Conservation (phyloP, 306 rosid genomes). For the Lotus japonicus region DNA sequence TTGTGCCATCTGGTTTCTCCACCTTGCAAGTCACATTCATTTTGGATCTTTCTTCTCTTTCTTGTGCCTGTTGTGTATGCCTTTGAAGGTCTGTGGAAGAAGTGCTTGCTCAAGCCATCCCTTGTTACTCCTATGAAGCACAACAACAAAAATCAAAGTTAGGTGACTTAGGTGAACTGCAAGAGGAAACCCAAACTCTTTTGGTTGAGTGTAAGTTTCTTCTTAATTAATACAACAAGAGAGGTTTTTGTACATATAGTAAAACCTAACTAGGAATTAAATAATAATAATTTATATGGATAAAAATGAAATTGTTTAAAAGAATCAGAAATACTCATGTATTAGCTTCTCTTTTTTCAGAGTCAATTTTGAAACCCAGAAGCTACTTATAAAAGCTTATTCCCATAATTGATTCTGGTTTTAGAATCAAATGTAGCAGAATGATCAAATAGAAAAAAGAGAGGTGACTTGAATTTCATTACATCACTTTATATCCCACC, state of each 20-base stretch:
- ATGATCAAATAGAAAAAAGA: neutral
- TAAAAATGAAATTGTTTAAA: neutral
- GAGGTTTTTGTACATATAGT: neutral
- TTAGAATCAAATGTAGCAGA: too few relatives aligned
- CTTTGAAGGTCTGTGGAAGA: slow-evolving; percentile 94
- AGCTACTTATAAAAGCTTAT: too few relatives aligned
- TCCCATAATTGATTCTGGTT: too few relatives aligned
- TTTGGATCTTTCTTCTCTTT: slow-evolving; percentile 88
- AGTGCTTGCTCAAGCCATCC: slow-evolving; percentile 93
- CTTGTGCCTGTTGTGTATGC: slow-evolving; percentile 99
- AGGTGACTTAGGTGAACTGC: slow-evolving; percentile 56
- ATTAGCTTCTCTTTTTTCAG: too few relatives aligned
- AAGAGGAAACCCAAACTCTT: neutral
- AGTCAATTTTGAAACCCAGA: too few relatives aligned
- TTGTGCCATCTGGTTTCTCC: slow-evolving; percentile 99
- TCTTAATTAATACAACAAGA: neutral
- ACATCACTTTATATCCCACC: slow-evolving; percentile 31
- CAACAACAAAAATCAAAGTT: slow-evolving; percentile 34
- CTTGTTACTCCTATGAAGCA: slow-evolving; percentile 65
- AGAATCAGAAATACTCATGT: neutral
- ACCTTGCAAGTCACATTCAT: slow-evolving; percentile 66
- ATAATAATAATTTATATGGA: neutral
- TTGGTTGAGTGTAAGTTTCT: neutral
- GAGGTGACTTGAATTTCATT: neutral
- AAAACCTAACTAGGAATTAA: slow-evolving; percentile 10